Evolutionary conservation across 106 monocot species (phyloP).

Genomic region (Allium cepa): DNA sequence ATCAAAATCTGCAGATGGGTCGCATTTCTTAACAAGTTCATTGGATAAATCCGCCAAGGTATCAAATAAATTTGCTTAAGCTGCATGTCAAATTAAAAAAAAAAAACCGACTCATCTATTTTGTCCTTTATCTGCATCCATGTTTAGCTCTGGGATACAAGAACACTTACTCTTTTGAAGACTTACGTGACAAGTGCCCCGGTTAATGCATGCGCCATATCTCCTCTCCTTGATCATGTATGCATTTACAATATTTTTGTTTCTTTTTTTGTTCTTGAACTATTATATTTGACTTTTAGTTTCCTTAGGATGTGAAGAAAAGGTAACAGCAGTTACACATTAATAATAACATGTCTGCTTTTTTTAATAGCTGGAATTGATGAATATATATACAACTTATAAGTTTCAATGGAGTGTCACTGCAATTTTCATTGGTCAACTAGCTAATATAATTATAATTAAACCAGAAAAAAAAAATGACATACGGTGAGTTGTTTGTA

Average conservation of each 20-base stretch:
- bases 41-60: slow-evolving; percentile 95
- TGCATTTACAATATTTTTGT: not conserved
- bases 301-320: too few relatives aligned
- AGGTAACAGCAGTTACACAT: too few relatives aligned
- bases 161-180: slow-evolving; percentile 82
- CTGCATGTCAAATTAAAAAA: not conserved
- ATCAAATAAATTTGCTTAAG: not conserved
- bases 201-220: slow-evolving; percentile 88
- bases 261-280: too few relatives aligned
- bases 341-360: too few relatives aligned
- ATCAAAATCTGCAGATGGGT: slow-evolving; percentile 75
- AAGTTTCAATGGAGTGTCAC: too few relatives aligned
- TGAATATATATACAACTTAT: too few relatives aligned
- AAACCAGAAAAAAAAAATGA: too few relatives aligned
- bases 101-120: not conserved
- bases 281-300: too few relatives aligned
- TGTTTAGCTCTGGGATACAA: slow-evolving; percentile 82
- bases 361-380: too few relatives aligned
- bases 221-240: slow-evolving; percentile 96
- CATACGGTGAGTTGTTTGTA: too few relatives aligned
- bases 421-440: too few relatives aligned
- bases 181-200: slow-evolving; percentile 72
- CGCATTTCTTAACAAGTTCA: slow-evolving; percentile 90
- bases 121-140: not conserved
- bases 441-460: too few relatives aligned